phyloP scores from a whole-genome alignment of 306 rosid species.

The Herpetospermum pedunculosum region DNA sequence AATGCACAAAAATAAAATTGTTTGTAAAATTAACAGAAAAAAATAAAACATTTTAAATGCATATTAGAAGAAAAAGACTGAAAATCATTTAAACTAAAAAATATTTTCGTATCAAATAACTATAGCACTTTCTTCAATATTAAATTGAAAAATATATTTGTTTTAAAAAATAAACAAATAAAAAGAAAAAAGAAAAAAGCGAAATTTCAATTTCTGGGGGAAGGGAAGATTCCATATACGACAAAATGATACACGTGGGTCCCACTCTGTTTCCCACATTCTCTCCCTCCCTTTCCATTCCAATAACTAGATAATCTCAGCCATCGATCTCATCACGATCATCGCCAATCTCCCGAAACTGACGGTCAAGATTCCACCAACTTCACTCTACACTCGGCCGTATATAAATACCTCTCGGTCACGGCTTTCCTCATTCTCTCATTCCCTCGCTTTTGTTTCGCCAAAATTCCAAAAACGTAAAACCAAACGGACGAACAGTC shows the following conservation, averaged over 20 bases:
- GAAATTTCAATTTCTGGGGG: background rate
- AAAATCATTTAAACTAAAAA: too few species aligned
- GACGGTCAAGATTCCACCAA: background rate
- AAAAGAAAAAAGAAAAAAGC: background rate
- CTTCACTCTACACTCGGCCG: background rate
- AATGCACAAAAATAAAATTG: too few species aligned
- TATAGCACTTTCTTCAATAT: too few species aligned
- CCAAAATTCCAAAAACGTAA: background rate
- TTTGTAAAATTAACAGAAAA: too few species aligned
- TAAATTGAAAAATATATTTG: too few species aligned
- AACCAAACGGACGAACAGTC: background rate
- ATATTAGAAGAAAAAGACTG: too few species aligned
- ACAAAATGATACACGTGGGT: conserved; percentile 31
- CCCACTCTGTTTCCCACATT: background rate
- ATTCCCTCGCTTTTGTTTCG: conserved; percentile 9
- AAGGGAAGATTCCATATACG: conserved; percentile 15
- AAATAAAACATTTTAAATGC: too few species aligned
- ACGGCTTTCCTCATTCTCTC: background rate
- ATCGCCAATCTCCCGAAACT: background rate
- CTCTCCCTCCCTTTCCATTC: conserved; percentile 8
- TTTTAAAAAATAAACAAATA: background rate
- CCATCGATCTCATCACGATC: background rate
- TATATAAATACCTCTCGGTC: background rate
- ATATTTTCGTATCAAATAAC: too few species aligned
- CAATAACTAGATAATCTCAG: background rate